Base-by-base conservation (phyloP, 2,329 filamentous ascomycete species). In the Talaromyces funiculosus region DNA sequence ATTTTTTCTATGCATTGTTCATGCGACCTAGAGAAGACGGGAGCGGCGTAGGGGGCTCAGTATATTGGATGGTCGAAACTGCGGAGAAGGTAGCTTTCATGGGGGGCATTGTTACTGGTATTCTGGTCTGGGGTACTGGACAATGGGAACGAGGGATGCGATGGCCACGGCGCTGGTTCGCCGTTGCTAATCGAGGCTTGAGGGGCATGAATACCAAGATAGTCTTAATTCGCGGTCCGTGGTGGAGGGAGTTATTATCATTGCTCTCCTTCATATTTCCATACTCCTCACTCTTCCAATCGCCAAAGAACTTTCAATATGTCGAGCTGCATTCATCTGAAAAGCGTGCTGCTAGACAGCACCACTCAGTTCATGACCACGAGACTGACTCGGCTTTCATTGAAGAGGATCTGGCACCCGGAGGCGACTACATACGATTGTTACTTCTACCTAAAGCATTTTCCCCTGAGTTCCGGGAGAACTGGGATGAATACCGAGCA, bases 11-110 rank as follows among this genome's bases (percentile, higher is more conserved):
- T 75, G 88, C 90, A 10, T 84, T 97, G 53, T 97, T 96, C 80
- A 84, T 97, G 66, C 89, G 91, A n/a, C 92, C 92, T n/a, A 86
- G 93, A 65, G 93, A 97, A 75, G 93, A 97, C 79, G 93, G 93
- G 65, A 86, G 84, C 66, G 93, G 93, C 38, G 86, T 96, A 5
- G 94, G 94, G 57, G 93, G 94, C 33, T 93, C 89, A 14, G 91
- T 96, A 57, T 99, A 99, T 81, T 97, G 93, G 93, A 87, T 95
- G 29, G 85, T 97, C 3, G 93, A 97, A 70, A 90, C 90, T 72
- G 84, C 85, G 7, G 90, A 97, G 77, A 95, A 94, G 74, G 85
- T 99, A 57, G 93, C 90, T 69, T 89, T 97, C 71, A 90, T 96
- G 76, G 92, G 91, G 24, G 94, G 94, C 51, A 83, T 96, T 62